A percentile compares a stretch with the other conserved stretches of the same genome.
These are phyloP conservation scores for Ceraceosorus bombacis DNA, from an alignment of 1,284 basidiomycete genomes.

Conservation along the genomic window DNA sequence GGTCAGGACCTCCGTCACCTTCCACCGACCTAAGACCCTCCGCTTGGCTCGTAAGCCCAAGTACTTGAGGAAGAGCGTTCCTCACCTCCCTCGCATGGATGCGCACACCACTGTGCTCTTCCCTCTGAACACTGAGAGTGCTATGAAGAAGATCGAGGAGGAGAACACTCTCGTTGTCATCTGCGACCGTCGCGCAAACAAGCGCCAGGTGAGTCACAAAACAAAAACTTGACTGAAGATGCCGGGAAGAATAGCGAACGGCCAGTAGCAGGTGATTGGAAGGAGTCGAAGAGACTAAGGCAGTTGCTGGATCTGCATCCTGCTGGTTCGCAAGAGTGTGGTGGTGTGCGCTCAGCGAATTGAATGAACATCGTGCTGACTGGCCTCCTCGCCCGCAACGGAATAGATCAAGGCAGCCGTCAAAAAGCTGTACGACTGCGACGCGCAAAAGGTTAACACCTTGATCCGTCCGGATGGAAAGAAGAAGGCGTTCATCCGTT, in stretches of 20 bases:
- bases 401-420: slow-evolving; percentile 83
- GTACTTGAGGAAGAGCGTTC: slow-evolving; percentile 89
- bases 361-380: too few relatives aligned
- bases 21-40: slow-evolving; percentile 95
- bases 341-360: too few relatives aligned
- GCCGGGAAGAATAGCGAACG: too few relatives aligned
- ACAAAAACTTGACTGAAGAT: too few relatives aligned
- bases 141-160: slow-evolving; percentile 88
- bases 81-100: slow-evolving; percentile 94
- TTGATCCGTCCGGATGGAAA: slow-evolving; percentile 96
- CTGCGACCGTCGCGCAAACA: slow-evolving; percentile 89
- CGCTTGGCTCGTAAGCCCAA: slow-evolving; percentile 73
- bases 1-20: slow-evolving; percentile 75
- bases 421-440: slow-evolving; percentile 97
- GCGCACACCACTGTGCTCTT: slow-evolving; percentile 87
- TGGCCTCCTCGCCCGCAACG: too few relatives aligned
- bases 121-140: slow-evolving; percentile 58
- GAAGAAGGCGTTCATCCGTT: slow-evolving; percentile 98
- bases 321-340: too few relatives aligned
- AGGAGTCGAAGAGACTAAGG: too few relatives aligned
- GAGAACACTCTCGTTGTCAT: slow-evolving; percentile 99
- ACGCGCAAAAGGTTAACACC: slow-evolving; percentile 93
- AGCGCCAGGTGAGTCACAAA: slow-evolving; percentile 60
- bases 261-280: too few relatives aligned
- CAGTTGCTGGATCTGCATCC: too few relatives aligned